A percentile compares a stretch with the other conserved stretches of the same genome.
Conservation (phyloP, 305 asterid genomes). For the Nicotiana rustica region DNA sequence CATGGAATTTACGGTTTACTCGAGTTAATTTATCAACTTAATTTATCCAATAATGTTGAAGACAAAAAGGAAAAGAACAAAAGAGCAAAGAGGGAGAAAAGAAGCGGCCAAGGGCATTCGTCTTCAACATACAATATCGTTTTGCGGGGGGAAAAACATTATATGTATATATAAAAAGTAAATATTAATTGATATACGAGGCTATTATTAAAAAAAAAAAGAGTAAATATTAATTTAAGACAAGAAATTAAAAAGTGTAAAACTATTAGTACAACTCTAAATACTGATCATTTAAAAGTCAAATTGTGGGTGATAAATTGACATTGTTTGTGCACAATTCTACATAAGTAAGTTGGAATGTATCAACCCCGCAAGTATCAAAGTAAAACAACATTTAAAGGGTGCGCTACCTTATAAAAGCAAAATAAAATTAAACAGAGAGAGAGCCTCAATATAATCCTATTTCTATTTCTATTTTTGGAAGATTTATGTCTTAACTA, state of each 20-base stretch:
- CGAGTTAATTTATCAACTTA: background rate
- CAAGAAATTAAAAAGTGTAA: background rate
- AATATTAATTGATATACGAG: no score
- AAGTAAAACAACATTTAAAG: background rate
- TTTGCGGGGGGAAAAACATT: no score
- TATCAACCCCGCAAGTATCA: background rate
- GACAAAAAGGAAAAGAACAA: conserved; percentile 13
- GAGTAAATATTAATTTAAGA: background rate
- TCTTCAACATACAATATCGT: no score
- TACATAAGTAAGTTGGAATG: no score
- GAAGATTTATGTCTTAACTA: background rate
- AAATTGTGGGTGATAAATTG: background rate
- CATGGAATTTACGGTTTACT: background rate
- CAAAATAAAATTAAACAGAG: background rate
- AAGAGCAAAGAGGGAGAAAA: background rate
- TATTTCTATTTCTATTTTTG: background rate
- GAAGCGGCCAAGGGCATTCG: background rate
- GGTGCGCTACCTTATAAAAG: background rate
- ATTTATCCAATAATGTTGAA: background rate
- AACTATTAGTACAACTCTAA: no score
- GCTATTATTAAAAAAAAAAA: background rate
- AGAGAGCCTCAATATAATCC: background rate
- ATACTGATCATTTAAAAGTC: background rate
- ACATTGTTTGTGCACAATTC: background rate
- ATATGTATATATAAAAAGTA: no score